A percentile compares a stretch with the other conserved stretches of the same genome.
These are phyloP conservation scores for Saccharomyces hybrid DNA, from an alignment of 1,139 yeast species.

Conservation along the genomic window DNA sequence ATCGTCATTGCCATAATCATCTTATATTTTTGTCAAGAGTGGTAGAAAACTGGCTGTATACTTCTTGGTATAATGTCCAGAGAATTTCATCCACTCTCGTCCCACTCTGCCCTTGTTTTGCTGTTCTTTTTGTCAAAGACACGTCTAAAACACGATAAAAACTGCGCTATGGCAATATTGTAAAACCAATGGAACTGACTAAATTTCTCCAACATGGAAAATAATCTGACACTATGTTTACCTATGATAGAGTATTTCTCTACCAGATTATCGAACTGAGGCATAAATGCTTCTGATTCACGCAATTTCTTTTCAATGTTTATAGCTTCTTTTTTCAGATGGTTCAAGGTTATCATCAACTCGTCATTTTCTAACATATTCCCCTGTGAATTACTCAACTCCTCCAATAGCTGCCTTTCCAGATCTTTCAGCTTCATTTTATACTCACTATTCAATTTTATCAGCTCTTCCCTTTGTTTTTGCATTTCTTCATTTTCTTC, in stretches of 20 bases:
- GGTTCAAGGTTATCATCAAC: slow-evolving; percentile 54
- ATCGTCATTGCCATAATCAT: slow-evolving; percentile 34
- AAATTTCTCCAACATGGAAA: slow-evolving; percentile 40
- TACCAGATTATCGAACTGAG: slow-evolving; percentile 44
- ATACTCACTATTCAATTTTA: slow-evolving; percentile 54
- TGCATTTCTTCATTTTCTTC: slow-evolving; percentile 64
- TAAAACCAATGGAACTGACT: slow-evolving; percentile 44
- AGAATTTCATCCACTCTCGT: slow-evolving; percentile 28
- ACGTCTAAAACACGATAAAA: slow-evolving; percentile 36
- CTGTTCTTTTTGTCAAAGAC: slow-evolving; percentile 32
- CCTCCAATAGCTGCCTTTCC: slow-evolving; percentile 54
- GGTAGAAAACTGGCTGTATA: slow-evolving; percentile 41
- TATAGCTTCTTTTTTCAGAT: slow-evolving; percentile 54
- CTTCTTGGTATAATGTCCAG: slow-evolving; percentile 38
- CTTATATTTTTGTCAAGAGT: slow-evolving; percentile 47
- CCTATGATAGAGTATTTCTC: slow-evolving; percentile 48
- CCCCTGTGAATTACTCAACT: slow-evolving; percentile 52
- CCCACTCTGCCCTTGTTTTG: not conserved
- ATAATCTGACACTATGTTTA: slow-evolving; percentile 45
- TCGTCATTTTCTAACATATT: slow-evolving; percentile 62
- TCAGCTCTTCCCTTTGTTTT: slow-evolving; percentile 44
- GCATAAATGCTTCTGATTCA: slow-evolving; percentile 50
- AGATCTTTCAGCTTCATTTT: slow-evolving; percentile 46
- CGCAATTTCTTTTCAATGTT: slow-evolving; percentile 47
- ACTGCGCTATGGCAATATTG: slow-evolving; percentile 47